Evolutionary conservation across 1,139 yeast genomes (phyloP).

Genomic region (Taphrina confusa): DNA sequence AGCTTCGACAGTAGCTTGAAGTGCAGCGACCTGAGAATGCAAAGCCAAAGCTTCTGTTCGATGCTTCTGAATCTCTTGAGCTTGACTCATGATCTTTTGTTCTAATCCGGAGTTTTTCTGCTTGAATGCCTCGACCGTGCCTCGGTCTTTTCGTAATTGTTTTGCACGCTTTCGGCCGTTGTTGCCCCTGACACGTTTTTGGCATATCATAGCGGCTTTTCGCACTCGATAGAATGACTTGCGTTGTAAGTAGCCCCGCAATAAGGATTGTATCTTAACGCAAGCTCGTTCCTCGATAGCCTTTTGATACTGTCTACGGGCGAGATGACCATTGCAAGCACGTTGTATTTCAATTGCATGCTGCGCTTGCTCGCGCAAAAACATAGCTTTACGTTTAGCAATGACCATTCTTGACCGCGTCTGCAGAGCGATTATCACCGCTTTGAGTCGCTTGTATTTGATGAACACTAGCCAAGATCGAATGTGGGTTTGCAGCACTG

Average conservation of each 20-base stretch:
- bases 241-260: constrained; percentile 65
- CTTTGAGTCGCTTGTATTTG: constrained; percentile 57
- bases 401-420: neutral
- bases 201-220: constrained; percentile 59
- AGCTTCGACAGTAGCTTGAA: constrained; percentile 4
- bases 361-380: constrained; percentile 41
- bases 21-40: constrained; percentile 1
- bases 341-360: constrained; percentile 62
- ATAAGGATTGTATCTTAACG: constrained; percentile 64
- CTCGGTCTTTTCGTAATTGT: constrained; percentile 57
- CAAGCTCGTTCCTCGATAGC: constrained; percentile 69
- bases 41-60: constrained; percentile 2
- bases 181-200: constrained; percentile 65
- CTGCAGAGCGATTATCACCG: constrained; percentile 9
- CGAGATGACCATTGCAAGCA: constrained; percentile 60
- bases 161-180: constrained; percentile 61
- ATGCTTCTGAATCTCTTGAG: constrained; percentile 17
- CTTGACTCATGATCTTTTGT: constrained; percentile 50
- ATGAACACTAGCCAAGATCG: constrained; percentile 49
- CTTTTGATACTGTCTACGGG: constrained; percentile 58
- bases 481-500: constrained; percentile 80
- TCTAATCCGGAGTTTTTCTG: constrained; percentile 45
- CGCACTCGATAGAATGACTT: constrained; percentile 60
- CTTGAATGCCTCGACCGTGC: constrained; percentile 51
- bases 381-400: neutral